A percentile compares a stretch with the other conserved stretches of the same genome.
phyloP scores from a whole-genome alignment of 495 filamentous ascomycete genomes.

The Darksidea phi region DNA sequence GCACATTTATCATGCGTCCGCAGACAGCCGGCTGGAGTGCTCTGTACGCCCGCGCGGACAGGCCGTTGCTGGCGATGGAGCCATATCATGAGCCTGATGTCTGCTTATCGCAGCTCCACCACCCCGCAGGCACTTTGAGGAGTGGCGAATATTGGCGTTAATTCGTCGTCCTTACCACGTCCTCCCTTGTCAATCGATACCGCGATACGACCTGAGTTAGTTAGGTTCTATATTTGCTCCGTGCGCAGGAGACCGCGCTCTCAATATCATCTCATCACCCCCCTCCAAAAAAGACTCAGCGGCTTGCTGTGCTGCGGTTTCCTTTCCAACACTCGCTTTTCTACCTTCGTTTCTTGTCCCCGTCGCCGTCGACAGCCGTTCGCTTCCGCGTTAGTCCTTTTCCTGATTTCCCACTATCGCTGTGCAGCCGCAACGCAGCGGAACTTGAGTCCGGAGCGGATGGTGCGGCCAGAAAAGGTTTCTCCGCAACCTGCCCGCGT shows the following conservation, averaged over 20 bases:
- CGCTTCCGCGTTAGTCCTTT: slow-evolving; percentile 9
- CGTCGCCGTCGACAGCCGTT: slow-evolving; percentile 15
- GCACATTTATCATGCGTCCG: no score
- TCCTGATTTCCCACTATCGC: background rate
- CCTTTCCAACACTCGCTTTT: slow-evolving; percentile 23
- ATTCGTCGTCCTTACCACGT: background rate
- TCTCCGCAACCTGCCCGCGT: slow-evolving; percentile 9
- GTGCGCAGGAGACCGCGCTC: slow-evolving; percentile 4
- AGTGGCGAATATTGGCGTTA: background rate
- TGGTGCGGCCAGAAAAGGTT: slow-evolving; percentile 3
- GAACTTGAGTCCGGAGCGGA: slow-evolving; percentile 3
- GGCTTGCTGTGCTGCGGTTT: background rate
- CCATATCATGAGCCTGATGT: background rate
- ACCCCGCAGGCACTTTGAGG: background rate
- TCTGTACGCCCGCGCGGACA: no score
- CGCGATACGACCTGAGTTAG: slow-evolving; percentile 26
- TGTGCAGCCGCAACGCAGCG: background rate
- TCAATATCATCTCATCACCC: slow-evolving; percentile 17
- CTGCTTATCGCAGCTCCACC: background rate
- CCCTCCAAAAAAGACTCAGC: background rate
- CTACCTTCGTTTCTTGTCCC: slow-evolving; percentile 14
- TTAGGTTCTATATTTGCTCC: slow-evolving; percentile 24
- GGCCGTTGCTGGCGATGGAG: no score
- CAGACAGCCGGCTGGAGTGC: no score
- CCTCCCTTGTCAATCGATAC: slow-evolving; percentile 3